These are phyloP conservation scores for Coffea humblotiana DNA, from an alignment of 305 asterid species.

Conservation along the genomic window DNA sequence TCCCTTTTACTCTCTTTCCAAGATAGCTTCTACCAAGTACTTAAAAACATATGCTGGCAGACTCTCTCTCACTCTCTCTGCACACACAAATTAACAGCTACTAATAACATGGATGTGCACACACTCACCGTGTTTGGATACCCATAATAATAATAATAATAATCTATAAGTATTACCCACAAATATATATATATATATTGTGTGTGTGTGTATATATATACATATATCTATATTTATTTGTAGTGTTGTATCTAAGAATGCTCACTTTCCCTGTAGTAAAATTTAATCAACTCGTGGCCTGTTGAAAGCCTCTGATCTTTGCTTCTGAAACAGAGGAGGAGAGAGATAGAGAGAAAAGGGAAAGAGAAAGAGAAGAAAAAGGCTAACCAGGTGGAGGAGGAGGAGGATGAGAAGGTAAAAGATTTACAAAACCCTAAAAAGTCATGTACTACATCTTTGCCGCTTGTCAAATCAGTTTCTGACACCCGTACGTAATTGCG, in stretches of 20 bases:
- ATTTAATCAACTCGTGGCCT: constrained; percentile 45
- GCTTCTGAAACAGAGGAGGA: constrained; percentile 32
- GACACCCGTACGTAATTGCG: not conserved
- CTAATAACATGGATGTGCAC: constrained; percentile 8
- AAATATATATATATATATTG: not conserved
- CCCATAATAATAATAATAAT: not conserved
- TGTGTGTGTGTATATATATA: not conserved
- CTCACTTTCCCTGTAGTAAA: constrained; percentile 16
- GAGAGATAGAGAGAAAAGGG: constrained; percentile 17
- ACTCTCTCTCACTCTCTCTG: constrained; percentile 5
- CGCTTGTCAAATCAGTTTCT: constrained; percentile 24
- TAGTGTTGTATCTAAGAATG: too few relatives aligned
- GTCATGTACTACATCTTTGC: constrained; percentile 8
- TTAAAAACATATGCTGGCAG: not conserved
- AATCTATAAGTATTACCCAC: too few relatives aligned
- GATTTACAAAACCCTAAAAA: constrained; percentile 36
- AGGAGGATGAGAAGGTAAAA: constrained; percentile 22
- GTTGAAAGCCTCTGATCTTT: constrained; percentile 47
- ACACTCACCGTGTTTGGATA: not conserved
- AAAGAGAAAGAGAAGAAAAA: not conserved
- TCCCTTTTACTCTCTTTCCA: not conserved
- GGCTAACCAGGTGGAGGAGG: not conserved
- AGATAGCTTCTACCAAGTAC: not conserved
- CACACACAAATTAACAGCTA: constrained; percentile 10
- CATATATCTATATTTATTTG: not conserved